phyloP scores from a whole-genome alignment of 371 early-diverging fungal genomes.

The Rhizopus arrhizus region DNA sequence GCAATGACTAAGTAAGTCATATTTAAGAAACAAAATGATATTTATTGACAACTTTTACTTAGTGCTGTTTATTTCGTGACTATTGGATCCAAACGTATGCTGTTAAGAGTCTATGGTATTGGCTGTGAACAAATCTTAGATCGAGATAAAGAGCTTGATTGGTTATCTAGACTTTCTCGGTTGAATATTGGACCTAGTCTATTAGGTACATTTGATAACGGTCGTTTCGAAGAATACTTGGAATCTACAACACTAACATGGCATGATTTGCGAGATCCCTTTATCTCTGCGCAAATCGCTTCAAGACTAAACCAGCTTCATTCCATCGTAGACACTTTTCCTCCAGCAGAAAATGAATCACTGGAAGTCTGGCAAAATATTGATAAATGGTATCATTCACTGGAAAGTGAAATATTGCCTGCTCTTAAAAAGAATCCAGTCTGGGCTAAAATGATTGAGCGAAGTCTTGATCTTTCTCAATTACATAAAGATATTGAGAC shows the following conservation, averaged over 20 bases:
- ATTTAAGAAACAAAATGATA: neutral
- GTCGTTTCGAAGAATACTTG: slow-evolving; percentile 86
- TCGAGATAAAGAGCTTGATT: slow-evolving; percentile 77
- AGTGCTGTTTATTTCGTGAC: slow-evolving; percentile 75
- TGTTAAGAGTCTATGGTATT: slow-evolving; percentile 78
- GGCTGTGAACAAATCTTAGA: slow-evolving; percentile 79
- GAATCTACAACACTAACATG: slow-evolving; percentile 74
- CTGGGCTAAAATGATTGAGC: slow-evolving; percentile 27
- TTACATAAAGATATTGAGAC: slow-evolving; percentile 52
- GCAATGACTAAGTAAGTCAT: slow-evolving; percentile 78
- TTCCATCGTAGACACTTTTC: slow-evolving; percentile 67
- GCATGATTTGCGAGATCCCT: slow-evolving; percentile 66
- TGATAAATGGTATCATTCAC: slow-evolving; percentile 56
- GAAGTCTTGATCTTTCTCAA: slow-evolving; percentile 44
- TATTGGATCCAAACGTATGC: slow-evolving; percentile 46
- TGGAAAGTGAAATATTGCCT: slow-evolving; percentile 19
- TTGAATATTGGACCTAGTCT: slow-evolving; percentile 78
- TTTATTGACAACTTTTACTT: neutral
- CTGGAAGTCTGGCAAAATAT: slow-evolving; percentile 71
- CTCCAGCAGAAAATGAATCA: slow-evolving; percentile 39
- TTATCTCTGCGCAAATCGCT: slow-evolving; percentile 76
- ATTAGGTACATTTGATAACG: slow-evolving; percentile 86
- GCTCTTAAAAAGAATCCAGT: slow-evolving; percentile 23
- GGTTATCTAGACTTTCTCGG: slow-evolving; percentile 72
- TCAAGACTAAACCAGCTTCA: slow-evolving; percentile 75